Percentiles rank a stretch among this genome's conserved stretches.
phyloP scores from a whole-genome alignment of 148 eudicot species.

The Talinum fruticosum region DNA sequence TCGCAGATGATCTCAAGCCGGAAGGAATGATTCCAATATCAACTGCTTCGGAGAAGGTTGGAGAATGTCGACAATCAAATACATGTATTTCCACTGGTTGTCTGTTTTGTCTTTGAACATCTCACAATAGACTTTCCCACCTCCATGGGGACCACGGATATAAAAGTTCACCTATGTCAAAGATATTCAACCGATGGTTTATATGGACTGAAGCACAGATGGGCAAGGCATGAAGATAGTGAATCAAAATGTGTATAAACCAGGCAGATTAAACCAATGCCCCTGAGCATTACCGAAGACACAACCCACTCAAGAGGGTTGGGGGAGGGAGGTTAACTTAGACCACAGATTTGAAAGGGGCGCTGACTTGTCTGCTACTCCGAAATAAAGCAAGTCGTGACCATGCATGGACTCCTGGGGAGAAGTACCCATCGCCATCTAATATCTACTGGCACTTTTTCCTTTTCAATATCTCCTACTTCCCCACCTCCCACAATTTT shows the following conservation, averaged over 20 bases:
- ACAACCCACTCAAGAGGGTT: too few relatives aligned
- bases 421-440: background rate
- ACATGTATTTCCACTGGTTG: slow-evolving; percentile 70
- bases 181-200: background rate
- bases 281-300: too few relatives aligned
- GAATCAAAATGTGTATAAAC: background rate
- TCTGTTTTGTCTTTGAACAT: slow-evolving; percentile 80
- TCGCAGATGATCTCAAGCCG: slow-evolving; percentile 34
- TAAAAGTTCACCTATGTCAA: slow-evolving; percentile 58
- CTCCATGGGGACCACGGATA: slow-evolving; percentile 78
- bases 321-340: background rate
- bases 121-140: slow-evolving; percentile 66
- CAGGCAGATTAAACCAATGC: too few relatives aligned
- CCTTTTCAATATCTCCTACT: background rate
- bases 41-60: slow-evolving; percentile 53
- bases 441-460: background rate
- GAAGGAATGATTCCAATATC: slow-evolving; percentile 73
- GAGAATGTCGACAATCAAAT: slow-evolving; percentile 55
- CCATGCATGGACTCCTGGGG: too few relatives aligned
- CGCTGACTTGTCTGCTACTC: background rate
- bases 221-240: background rate
- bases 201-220: background rate
- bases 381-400: too few relatives aligned
- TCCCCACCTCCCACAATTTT: background rate
- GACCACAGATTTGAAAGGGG: background rate